These are phyloP conservation scores for Lactifluus rugatus DNA, from an alignment of 768 basidiomycete genomes.

Conservation along the genomic window DNA sequence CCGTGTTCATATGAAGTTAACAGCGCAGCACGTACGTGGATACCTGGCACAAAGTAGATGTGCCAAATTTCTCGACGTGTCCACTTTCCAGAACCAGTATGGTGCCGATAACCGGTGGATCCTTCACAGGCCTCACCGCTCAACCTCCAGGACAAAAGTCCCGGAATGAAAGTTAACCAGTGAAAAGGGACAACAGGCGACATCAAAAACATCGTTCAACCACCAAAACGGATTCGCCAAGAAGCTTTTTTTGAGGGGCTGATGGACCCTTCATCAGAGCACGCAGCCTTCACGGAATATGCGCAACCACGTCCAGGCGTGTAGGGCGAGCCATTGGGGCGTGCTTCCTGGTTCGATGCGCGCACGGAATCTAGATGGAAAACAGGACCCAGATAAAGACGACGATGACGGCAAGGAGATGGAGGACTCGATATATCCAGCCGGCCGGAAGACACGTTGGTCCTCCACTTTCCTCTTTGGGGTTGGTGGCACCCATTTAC, in stretches of 20 bases:
- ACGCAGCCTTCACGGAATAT: slow-evolving; percentile 14
- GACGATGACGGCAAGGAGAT: slow-evolving; percentile 6
- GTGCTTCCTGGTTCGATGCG: not conserved
- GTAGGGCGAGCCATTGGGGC: slow-evolving; percentile 6
- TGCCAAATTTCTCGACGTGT: not conserved
- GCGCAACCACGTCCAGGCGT: slow-evolving; percentile 17
- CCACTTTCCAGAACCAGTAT: not conserved
- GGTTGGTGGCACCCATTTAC: not conserved
- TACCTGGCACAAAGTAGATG: not conserved
- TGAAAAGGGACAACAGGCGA: not conserved
- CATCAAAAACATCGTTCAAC: not conserved
- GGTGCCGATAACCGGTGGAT: slow-evolving; percentile 6
- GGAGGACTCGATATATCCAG: slow-evolving; percentile 12
- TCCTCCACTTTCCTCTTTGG: not conserved
- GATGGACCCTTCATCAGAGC: too few relatives aligned
- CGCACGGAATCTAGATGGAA: slow-evolving; percentile 4
- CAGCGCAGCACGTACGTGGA: slow-evolving; percentile 1
- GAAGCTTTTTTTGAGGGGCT: not conserved
- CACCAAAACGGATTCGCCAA: not conserved
- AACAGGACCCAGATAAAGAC: slow-evolving; percentile 9
- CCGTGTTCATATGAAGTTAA: not conserved
- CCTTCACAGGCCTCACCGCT: not conserved
- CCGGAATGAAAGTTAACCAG: slow-evolving; percentile 4
- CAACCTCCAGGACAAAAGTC: not conserved
- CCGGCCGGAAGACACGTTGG: not conserved